A percentile compares a stretch with the other conserved stretches of the same genome.
Evolutionary conservation across 306 rosid species (phyloP).

Genomic region (Vigna nakashimae): DNA sequence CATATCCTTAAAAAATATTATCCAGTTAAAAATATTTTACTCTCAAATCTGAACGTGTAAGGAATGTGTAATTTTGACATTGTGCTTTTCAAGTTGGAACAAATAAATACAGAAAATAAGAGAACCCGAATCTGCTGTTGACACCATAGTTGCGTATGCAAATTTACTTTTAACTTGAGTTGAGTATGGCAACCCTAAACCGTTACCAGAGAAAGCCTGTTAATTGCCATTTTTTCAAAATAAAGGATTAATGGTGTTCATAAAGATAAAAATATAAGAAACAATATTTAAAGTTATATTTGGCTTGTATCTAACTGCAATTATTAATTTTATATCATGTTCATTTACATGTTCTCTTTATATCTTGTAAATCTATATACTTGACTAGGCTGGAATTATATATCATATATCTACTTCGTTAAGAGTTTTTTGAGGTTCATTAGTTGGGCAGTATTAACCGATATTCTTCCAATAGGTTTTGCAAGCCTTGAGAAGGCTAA

Average conservation of each 20-base stretch:
- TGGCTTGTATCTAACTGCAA: constrained; percentile 4
- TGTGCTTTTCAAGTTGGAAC: constrained; percentile 13
- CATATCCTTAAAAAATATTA: constrained; percentile 2
- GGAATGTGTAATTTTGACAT: background rate
- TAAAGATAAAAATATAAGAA: constrained; percentile 2
- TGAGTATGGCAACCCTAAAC: background rate
- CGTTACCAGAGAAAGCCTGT: background rate
- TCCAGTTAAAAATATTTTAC: background rate
- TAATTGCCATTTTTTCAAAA: background rate
- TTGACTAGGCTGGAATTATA: background rate
- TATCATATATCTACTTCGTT: background rate
- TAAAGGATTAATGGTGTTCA: background rate
- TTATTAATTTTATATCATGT: constrained; percentile 19
- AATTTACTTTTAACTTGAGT: background rate
- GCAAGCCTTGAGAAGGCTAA: constrained; percentile 94
- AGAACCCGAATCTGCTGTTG: background rate
- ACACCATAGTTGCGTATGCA: background rate
- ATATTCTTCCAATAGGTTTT: constrained; percentile 65
- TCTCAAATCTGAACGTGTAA: constrained; percentile 10
- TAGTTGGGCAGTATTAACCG: constrained; percentile 38
- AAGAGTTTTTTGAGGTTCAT: constrained; percentile 28
- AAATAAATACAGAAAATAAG: background rate
- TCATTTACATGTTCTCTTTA: constrained; percentile 22
- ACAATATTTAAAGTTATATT: constrained; percentile 21
- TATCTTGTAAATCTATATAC: constrained; percentile 15